Conservation (phyloP, 1,284 basidiomycete genomes). For the Moesziomyces antarcticus region DNA sequence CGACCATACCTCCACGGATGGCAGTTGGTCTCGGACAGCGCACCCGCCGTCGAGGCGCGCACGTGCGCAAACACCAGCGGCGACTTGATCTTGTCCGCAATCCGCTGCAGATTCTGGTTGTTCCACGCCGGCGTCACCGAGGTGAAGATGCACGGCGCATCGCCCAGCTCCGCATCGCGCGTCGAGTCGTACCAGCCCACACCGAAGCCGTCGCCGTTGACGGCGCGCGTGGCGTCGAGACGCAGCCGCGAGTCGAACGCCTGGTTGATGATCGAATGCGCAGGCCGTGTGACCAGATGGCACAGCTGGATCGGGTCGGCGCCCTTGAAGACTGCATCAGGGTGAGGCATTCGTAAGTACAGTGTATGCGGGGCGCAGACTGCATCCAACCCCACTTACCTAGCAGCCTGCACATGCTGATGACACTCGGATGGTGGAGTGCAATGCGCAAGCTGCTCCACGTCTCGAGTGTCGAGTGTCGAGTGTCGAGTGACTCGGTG, state of each 20-base stretch:
- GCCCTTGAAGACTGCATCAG: slow-evolving; percentile 55
- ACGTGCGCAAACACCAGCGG: slow-evolving; percentile 65
- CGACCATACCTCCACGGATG: slow-evolving; percentile 64
- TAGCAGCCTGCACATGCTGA: slow-evolving; percentile 48
- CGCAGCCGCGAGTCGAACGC: slow-evolving; percentile 63
- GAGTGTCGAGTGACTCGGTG: background rate
- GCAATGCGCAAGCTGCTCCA: background rate
- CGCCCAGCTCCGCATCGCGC: slow-evolving; percentile 45
- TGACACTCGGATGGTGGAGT: background rate
- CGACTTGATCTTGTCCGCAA: slow-evolving; percentile 65
- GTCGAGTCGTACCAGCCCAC: slow-evolving; percentile 77
- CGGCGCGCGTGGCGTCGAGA: slow-evolving; percentile 69
- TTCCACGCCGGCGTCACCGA: slow-evolving; percentile 78
- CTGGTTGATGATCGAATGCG: slow-evolving; percentile 80
- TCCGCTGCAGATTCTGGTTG: slow-evolving; percentile 61
- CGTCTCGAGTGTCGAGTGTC: slow-evolving; percentile 5
- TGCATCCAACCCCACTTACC: no score
- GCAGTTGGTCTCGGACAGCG: slow-evolving; percentile 63
- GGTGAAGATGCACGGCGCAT: slow-evolving; percentile 88
- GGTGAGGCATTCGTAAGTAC: no score
- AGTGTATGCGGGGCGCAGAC: no score
- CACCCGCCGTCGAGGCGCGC: slow-evolving; percentile 59
- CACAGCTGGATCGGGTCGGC: slow-evolving; percentile 52
- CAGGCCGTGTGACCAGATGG: slow-evolving; percentile 86
- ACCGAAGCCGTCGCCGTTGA: slow-evolving; percentile 89